Evolutionary conservation across 768 basidiomycete genomes (phyloP), one percentile per base, ranked within the genome.

Genomic region (Glaciozyma martinii): DNA sequence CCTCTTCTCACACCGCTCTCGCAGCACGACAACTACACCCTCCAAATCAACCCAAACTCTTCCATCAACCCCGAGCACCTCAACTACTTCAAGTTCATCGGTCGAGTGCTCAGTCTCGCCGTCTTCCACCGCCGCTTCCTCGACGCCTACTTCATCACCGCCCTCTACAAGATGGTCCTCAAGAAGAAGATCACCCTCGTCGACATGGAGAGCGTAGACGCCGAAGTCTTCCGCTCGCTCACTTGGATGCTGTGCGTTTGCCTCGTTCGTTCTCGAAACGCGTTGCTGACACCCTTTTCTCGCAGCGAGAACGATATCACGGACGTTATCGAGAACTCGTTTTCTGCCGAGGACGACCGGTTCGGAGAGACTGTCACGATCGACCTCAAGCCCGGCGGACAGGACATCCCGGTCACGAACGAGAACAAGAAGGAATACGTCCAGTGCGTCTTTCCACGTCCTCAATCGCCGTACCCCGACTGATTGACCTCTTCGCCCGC

Each of bases 41-140:
- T 99, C 33, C 95, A 99, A 78, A 98, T 99, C 78, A 98, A 98
- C 78, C 66, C 66, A 33, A 70, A 73, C 15, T 95, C 92, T 42
- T 90, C 90, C 50, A 90, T 99, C 72, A 99, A 99, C 77, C 95
- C 95, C 0, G 95, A 99, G 78, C 95, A 99, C 78, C 78, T 99
- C 76, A 98, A 98, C 80, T 99, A 98, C 80, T 98, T 98, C 87
- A 97, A 98, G 80, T 98, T 99, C 78, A 98, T 99, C 70, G 95
- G 95, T 13, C 86, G 95, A 43, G 90, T 88, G 74, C 81, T 98
- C 61, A 92, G 93, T 59, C 82, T 98, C 52, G 94, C 90, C 70
- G 98, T 99, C 76, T 99, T 99, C 85, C 95, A 99, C 76, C 86
- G 95, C 61, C 89, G 95, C 15, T 99, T 99, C 86, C 80, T 99